Conservation (phyloP, 23 red algal genomes). For the Gracilaria gracilis region DNA sequence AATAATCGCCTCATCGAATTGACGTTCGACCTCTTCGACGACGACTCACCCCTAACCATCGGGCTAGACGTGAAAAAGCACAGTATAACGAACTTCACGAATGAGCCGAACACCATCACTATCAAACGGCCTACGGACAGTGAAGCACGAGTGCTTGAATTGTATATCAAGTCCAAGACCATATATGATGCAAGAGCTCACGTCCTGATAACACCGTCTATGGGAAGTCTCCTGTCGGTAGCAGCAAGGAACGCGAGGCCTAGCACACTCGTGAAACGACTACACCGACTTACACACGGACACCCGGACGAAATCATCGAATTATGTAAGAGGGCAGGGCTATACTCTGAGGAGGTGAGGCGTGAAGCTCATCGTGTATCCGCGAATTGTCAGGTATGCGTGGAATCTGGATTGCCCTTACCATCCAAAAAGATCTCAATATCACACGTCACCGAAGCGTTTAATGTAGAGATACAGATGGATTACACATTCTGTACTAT, state of each 20-base stretch:
- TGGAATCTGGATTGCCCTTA: no score
- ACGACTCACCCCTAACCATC: no score
- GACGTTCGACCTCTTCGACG: constrained; percentile 50
- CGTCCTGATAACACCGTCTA: background rate
- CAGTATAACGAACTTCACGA: background rate
- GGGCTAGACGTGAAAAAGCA: constrained; percentile 17
- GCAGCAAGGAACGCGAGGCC: no score
- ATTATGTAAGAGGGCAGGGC: constrained; percentile 11
- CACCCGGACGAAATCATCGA: constrained; percentile 17
- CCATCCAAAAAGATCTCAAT: no score
- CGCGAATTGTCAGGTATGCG: no score
- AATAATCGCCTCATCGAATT: constrained; percentile 17
- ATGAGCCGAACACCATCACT: background rate
- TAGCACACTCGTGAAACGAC: constrained; percentile 25
- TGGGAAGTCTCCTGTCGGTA: background rate
- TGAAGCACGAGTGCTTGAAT: background rate
- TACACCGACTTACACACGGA: constrained; percentile 42
- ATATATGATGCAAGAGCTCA: background rate
- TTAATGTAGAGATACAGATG: no score
- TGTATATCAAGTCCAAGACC: background rate
- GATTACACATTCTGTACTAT: no score
- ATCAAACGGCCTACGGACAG: constrained; percentile 1
- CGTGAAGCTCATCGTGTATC: no score
- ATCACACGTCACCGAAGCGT: no score
- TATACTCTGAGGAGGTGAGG: background rate